These are phyloP conservation scores for Juncus inflexus DNA, from an alignment of 176 grass and related monocot species.

Conservation along the genomic window DNA sequence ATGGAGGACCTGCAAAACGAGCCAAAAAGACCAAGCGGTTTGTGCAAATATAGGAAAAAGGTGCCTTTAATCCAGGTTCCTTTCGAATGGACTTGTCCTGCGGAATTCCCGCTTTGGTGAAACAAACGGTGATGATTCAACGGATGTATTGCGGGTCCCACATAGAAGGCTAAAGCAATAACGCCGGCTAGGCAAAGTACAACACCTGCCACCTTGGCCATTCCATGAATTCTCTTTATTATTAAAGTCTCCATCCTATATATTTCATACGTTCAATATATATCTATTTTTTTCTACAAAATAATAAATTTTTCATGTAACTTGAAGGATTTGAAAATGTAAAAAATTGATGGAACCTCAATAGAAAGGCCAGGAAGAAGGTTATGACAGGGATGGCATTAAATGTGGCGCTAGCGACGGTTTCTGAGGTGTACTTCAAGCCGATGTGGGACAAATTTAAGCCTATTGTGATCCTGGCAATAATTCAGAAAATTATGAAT, in stretches of 20 bases:
- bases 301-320: no score
- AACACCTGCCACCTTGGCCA: conserved; percentile 35
- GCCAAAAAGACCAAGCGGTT: conserved; percentile 43
- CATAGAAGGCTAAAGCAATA: conserved; percentile 35
- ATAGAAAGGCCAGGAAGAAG: conserved; percentile 57
- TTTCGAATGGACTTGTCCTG: background rate
- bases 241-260: conserved; percentile 24
- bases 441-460: conserved; percentile 33
- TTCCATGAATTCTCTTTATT: conserved; percentile 23
- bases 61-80: conserved; percentile 49
- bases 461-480: conserved; percentile 26
- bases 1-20: conserved; percentile 44
- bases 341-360: conserved; percentile 13
- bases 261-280: background rate
- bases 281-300: no score
- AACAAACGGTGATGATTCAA: conserved; percentile 11
- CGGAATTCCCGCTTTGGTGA: background rate
- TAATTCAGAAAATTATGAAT: background rate
- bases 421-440: conserved; percentile 56
- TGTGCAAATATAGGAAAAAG: conserved; percentile 44
- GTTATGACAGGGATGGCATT: conserved; percentile 49
- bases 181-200: conserved; percentile 30
- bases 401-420: conserved; percentile 30
- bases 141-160: conserved; percentile 34
- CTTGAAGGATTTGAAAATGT: no score